Evolutionary conservation across 208 protist species (phyloP).

Genomic region (Acanthamoeba castellanii): DNA sequence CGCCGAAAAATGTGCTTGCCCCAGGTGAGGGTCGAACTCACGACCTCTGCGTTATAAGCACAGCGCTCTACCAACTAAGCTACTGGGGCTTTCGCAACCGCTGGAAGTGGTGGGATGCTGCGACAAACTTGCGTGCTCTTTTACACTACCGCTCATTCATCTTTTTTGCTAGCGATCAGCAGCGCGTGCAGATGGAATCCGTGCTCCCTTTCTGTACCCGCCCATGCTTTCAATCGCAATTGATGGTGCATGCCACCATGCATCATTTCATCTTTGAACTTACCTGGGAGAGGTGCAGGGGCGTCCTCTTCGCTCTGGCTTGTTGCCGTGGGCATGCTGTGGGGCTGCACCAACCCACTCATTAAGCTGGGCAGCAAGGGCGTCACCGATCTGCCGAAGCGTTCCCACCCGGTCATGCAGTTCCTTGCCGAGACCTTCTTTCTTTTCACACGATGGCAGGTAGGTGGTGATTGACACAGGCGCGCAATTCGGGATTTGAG

Average conservation of each 20-base stretch:
- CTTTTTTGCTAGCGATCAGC: not conserved
- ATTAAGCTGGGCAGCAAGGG: conserved; percentile 68
- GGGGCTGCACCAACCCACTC: conserved; percentile 73
- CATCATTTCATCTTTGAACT: too few species aligned
- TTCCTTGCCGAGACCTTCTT: conserved; percentile 50
- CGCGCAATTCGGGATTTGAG: not conserved
- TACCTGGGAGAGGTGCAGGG: not conserved
- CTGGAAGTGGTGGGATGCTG: not conserved
- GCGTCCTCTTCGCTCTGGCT: conserved; percentile 35
- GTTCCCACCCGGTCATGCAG: conserved; percentile 29
- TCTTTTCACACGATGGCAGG: conserved; percentile 64
- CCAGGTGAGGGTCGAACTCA: conserved; percentile 75
- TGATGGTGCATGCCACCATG: not conserved
- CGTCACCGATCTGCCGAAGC: conserved; percentile 9
- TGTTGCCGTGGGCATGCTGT: conserved; percentile 47
- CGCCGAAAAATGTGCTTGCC: conserved; percentile 35
- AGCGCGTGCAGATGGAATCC: not conserved
- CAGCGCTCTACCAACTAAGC: conserved; percentile 77
- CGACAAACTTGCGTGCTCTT: not conserved
- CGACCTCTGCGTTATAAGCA: conserved; percentile 78
- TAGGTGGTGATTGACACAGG: not conserved
- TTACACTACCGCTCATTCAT: not conserved
- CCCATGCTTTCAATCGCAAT: not conserved
- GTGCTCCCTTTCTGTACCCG: not conserved
- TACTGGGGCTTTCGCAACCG: conserved; percentile 41